Evolutionary conservation across 179 eudicot species (phyloP).

Genomic region (Beta macrorhiza): DNA sequence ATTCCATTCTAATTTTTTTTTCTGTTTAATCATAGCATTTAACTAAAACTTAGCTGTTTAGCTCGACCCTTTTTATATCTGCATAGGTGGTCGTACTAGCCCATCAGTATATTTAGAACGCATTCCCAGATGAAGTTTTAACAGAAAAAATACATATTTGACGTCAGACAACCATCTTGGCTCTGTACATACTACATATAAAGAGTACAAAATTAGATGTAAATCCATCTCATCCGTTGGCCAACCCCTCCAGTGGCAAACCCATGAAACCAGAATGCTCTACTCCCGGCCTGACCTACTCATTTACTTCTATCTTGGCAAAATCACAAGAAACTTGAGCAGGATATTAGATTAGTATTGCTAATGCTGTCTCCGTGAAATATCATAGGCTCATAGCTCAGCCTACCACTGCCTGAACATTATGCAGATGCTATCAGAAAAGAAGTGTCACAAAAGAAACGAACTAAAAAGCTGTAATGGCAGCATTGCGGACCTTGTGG

Average conservation of each 20-base stretch:
- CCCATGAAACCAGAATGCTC: not conserved
- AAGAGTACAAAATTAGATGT: too few relatives aligned
- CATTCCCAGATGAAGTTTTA: too few relatives aligned
- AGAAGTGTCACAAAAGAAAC: not conserved
- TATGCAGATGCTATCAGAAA: not conserved
- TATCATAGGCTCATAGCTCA: not conserved
- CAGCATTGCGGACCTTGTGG: slow-evolving; percentile 36
- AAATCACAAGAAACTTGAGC: not conserved
- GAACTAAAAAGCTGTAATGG: not conserved
- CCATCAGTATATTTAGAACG: too few relatives aligned
- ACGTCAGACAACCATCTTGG: too few relatives aligned
- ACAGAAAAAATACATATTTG: too few relatives aligned
- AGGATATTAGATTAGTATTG: not conserved
- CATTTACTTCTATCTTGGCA: not conserved
- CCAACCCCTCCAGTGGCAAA: not conserved
- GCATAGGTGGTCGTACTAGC: too few relatives aligned
- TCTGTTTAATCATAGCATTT: too few relatives aligned
- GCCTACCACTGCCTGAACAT: not conserved
- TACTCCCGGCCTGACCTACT: not conserved
- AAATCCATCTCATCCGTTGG: not conserved
- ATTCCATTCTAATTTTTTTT: too few relatives aligned
- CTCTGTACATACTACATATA: too few relatives aligned
- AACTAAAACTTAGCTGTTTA: too few relatives aligned
- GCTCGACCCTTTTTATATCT: too few relatives aligned
- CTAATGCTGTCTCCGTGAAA: not conserved